Evolutionary conservation across 2,329 filamentous ascomycete species (phyloP).

Genomic region (Aspergillus vadensis): DNA sequence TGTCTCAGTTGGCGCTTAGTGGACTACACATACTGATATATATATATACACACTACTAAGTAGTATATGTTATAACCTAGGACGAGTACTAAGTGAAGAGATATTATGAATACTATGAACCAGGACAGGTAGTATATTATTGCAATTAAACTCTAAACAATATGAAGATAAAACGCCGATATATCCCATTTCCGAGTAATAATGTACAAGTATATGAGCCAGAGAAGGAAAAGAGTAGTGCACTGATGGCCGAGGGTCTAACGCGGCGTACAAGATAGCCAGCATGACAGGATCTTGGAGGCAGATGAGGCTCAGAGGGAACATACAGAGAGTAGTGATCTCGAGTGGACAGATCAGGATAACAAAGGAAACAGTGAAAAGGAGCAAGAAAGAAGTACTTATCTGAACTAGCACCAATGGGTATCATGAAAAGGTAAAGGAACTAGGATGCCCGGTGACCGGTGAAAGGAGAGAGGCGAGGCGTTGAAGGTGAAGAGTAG

Average conservation of each 20-base stretch:
- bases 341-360: neutral
- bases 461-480: neutral
- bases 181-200: neutral
- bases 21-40: too few relatives aligned
- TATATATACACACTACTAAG: too few relatives aligned
- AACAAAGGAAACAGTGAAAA: slow-evolving; percentile 8
- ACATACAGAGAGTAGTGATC: neutral
- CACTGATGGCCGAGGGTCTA: neutral
- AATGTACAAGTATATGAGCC: neutral
- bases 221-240: neutral
- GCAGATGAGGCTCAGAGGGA: neutral
- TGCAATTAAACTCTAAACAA: neutral
- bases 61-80: too few relatives aligned
- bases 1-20: too few relatives aligned
- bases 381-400: slow-evolving; percentile 10
- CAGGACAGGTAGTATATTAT: too few relatives aligned
- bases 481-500: neutral
- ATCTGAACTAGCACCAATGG: slow-evolving; percentile 26
- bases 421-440: slow-evolving; percentile 29
- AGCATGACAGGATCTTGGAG: neutral
- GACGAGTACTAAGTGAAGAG: too few relatives aligned
- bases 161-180: neutral
- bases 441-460: neutral
- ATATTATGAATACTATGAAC: too few relatives aligned
- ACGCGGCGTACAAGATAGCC: neutral